Evolutionary conservation across 768 basidiomycete species (phyloP).

Genomic region (Amanita fuliginea): DNA sequence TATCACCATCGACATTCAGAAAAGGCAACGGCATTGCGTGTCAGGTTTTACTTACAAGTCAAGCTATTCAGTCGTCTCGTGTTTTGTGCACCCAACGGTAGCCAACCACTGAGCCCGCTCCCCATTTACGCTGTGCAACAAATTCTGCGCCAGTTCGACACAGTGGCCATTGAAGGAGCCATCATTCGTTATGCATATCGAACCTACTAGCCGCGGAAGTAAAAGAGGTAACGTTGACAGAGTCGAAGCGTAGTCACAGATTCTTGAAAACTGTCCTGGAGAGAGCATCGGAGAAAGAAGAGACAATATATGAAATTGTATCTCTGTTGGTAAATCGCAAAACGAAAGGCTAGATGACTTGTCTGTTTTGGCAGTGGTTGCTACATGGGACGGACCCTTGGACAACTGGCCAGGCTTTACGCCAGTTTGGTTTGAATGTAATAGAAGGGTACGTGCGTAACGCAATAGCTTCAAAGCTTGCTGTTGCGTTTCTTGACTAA

Average conservation of each 20-base stretch:
- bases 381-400: constrained; percentile 4
- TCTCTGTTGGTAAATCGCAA: constrained; percentile 37
- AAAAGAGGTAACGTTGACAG: constrained; percentile 2
- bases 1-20: too few relatives aligned
- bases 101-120: neutral
- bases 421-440: constrained; percentile 18
- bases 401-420: neutral
- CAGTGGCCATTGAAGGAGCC: neutral
- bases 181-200: neutral
- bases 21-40: neutral
- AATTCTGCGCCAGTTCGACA: neutral
- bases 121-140: neutral
- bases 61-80: neutral
- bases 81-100: neutral
- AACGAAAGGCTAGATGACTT: constrained; percentile 19
- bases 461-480: constrained; percentile 42
- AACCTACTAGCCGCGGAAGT: constrained; percentile 3
- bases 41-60: neutral
- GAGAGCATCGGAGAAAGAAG: constrained; percentile 50
- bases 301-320: constrained; percentile 46
- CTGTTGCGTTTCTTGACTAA: constrained; percentile 25
- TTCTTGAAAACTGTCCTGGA: constrained; percentile 37
- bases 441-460: constrained; percentile 37
- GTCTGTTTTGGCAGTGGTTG: constrained; percentile 5
- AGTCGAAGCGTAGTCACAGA: constrained; percentile 35